Base-by-base conservation (phyloP, 805 yeast species). In the Candida ponderosae region DNA sequence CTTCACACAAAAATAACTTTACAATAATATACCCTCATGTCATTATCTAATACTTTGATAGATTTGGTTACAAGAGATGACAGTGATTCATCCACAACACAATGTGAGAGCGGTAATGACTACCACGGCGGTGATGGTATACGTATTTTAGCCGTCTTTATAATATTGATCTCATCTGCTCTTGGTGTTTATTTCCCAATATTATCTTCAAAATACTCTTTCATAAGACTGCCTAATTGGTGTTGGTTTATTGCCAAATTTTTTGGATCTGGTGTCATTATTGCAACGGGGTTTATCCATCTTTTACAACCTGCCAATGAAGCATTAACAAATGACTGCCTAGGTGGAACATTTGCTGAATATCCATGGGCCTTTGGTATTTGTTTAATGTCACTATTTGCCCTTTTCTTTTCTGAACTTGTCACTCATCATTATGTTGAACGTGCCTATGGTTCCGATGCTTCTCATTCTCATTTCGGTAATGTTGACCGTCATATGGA, bases 211-310 rank as follows among this genome's bases (percentile, higher is more conserved):
- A 65, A 65, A 42, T 73, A 71, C 48, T 75, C 84, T 1, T 70
- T 70, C 46, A 65, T 81, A 32, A 62, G 76, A 43, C 47, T 80
- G 41, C 87, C 87, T 1, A 49, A 67, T 13, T 69, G 76, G 74
- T 70, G 76, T 44, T 81, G 80, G 58, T 79, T 80, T 53, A 55
- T 77, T 34, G 78, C 84, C 35, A 82, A 81, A 50, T 82, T 70
- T 58, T 84, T 84, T 53, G 94, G 94, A 42, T 79, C 89, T 4
- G 94, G 94, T 38, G 90, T 84, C 34, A 84, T 84, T 50, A 70
- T 84, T 11, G 84, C 90, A 13, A 84, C 94, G 1, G 85, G 89
- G 0, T 81, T 84, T 48, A 76, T 84, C 23, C 94, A 84, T 60
- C 62, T 84, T 41, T 59, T 84, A 40, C 68, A 74, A 43, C 90